Evolutionary conservation across 257 asterid species (phyloP).

Genomic region (Thymus mandschuricus): DNA sequence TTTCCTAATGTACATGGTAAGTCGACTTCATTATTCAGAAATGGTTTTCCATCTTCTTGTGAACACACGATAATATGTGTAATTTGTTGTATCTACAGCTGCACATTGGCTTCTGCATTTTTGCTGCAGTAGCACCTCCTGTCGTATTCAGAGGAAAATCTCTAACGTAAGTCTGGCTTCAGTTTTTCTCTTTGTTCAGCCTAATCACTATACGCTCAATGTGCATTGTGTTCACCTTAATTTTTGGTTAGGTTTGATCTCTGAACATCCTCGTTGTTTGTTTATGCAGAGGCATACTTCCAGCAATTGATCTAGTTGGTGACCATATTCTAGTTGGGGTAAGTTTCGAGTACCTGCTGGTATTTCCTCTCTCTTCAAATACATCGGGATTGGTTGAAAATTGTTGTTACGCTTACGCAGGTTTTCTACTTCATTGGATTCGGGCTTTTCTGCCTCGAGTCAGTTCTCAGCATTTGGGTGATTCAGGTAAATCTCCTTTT

Average conservation of each 20-base stretch:
- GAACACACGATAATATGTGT: conserved; percentile 15
- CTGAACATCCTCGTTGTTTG: conserved; percentile 24
- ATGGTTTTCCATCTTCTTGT: conserved; percentile 6
- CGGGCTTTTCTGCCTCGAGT: conserved; percentile 86
- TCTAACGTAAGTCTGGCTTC: conserved; percentile 65
- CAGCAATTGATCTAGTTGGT: conserved; percentile 91
- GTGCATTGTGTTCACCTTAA: background rate
- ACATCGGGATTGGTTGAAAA: background rate
- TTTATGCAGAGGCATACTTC: conserved; percentile 84
- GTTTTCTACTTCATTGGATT: conserved; percentile 94
- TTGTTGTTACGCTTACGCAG: conserved; percentile 42
- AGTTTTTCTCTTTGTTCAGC: background rate
- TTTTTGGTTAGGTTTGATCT: background rate
- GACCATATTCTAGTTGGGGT: conserved; percentile 84
- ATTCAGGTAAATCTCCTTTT: conserved; percentile 63
- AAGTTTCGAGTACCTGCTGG: conserved; percentile 33
- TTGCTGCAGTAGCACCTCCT: conserved; percentile 99
- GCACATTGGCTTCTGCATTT: conserved; percentile 84
- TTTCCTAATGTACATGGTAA: conserved; percentile 87
- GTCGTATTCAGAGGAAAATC: conserved; percentile 94
- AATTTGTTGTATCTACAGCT: conserved; percentile 56
- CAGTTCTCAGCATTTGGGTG: conserved; percentile 94
- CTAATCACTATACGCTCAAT: background rate
- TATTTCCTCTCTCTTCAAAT: background rate
- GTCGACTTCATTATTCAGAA: conserved; percentile 24